Evolutionary conservation across 1,139 yeast species (phyloP).

Genomic region (Blastobotrys indianensis): DNA sequence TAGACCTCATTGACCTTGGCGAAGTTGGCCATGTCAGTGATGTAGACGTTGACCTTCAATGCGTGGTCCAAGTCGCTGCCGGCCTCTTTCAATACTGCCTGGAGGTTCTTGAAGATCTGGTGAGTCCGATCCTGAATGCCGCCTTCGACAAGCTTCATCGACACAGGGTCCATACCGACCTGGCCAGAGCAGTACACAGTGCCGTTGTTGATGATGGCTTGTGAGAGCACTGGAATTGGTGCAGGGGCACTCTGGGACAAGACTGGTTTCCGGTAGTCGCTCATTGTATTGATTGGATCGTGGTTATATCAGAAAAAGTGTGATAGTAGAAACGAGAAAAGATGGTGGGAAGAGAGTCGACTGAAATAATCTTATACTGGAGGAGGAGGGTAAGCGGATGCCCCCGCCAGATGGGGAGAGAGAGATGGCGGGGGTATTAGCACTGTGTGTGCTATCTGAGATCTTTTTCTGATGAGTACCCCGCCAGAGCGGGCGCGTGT

Average conservation of each 20-base stretch:
- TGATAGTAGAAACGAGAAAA: background rate
- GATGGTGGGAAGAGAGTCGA: too few species aligned
- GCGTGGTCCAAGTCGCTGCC: slow-evolving; percentile 48
- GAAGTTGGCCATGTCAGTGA: slow-evolving; percentile 43
- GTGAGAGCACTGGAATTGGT: slow-evolving; percentile 35
- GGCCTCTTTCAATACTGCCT: slow-evolving; percentile 41
- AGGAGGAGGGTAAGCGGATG: too few species aligned
- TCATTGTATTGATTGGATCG: background rate
- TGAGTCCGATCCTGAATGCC: slow-evolving; percentile 23
- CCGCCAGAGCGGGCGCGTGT: too few species aligned
- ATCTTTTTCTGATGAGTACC: too few species aligned
- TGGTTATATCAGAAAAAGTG: background rate
- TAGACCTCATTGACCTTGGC: slow-evolving; percentile 45
- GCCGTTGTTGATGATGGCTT: slow-evolving; percentile 47
- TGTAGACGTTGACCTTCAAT: slow-evolving; percentile 48
- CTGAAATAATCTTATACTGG: too few species aligned
- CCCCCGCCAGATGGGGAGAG: slow-evolving; percentile 7
- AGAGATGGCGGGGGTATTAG: too few species aligned
- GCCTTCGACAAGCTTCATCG: slow-evolving; percentile 33
- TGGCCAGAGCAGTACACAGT: slow-evolving; percentile 48
- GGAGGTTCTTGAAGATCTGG: slow-evolving; percentile 31
- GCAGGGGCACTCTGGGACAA: slow-evolving; percentile 25
- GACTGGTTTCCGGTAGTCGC: slow-evolving; percentile 10
- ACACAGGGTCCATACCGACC: slow-evolving; percentile 36
- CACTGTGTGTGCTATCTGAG: too few species aligned